Evolutionary conservation across 2,329 filamentous ascomycete genomes (phyloP).

Genomic region (Davidsoniella eucalypti): DNA sequence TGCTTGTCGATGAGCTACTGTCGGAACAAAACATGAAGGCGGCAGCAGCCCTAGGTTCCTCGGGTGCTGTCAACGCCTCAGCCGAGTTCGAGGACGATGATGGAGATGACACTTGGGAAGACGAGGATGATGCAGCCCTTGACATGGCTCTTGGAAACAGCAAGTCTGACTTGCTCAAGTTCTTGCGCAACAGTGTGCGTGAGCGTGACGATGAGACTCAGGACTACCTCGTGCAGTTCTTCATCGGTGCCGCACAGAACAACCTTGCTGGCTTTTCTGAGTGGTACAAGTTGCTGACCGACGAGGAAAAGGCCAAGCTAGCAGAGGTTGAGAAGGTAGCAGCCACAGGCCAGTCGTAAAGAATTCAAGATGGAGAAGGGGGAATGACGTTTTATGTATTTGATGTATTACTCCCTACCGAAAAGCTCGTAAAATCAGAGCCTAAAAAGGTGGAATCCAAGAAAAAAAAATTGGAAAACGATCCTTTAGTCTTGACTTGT

Average conservation of each 20-base stretch:
- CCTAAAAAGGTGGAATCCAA: too few species aligned
- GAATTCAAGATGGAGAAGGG: not conserved
- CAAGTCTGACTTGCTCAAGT: slow-evolving; percentile 68
- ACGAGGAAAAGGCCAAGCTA: slow-evolving; percentile 39
- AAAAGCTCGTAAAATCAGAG: too few species aligned
- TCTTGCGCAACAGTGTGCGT: slow-evolving; percentile 44
- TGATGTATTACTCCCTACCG: too few species aligned
- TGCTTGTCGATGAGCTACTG: slow-evolving; percentile 79
- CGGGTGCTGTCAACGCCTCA: slow-evolving; percentile 42
- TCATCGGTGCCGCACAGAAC: slow-evolving; percentile 42
- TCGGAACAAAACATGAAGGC: slow-evolving; percentile 55
- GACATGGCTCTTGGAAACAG: slow-evolving; percentile 50
- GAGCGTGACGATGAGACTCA: slow-evolving; percentile 83
- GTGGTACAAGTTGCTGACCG: slow-evolving; percentile 39
- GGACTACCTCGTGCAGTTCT: slow-evolving; percentile 68
- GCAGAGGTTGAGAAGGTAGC: slow-evolving; percentile 31
- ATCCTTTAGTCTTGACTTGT: too few species aligned
- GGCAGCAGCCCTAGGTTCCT: slow-evolving; percentile 44
- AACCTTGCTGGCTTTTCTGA: slow-evolving; percentile 38
- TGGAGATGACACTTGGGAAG: slow-evolving; percentile 59
- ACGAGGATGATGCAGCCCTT: slow-evolving; percentile 77
- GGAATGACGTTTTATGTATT: too few species aligned
- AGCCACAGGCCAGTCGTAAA: not conserved
- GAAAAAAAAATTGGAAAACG: too few species aligned
- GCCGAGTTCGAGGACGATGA: slow-evolving; percentile 35